phyloP scores from a whole-genome alignment of 106 monocot species.

The Dendrobium chrysotoxum region DNA sequence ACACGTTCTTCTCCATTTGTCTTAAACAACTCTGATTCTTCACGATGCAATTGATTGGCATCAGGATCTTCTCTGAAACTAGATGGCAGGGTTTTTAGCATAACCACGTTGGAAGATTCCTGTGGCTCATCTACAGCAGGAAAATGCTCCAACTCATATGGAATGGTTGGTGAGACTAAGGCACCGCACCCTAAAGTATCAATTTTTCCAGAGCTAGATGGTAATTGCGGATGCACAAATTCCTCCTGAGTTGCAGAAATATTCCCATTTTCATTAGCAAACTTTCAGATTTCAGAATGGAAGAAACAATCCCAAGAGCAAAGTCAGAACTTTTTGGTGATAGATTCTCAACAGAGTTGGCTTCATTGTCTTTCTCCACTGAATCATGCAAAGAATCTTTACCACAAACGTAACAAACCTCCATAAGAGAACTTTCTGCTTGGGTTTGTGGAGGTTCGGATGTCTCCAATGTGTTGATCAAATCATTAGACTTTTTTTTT shows the following conservation, averaged over 20 bases:
- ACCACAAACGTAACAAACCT: slow-evolving; percentile 1
- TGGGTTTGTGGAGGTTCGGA: slow-evolving; percentile 15
- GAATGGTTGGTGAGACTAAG: neutral
- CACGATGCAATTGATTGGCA: slow-evolving; percentile 1
- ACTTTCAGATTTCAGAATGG: slow-evolving; percentile 1
- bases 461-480: slow-evolving; percentile 6
- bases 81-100: neutral
- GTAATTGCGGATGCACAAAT: neutral
- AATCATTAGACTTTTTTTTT: slow-evolving; percentile 1
- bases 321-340: neutral
- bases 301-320: slow-evolving; percentile 2
- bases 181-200: neutral
- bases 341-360: slow-evolving; percentile 15
- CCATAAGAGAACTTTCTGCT: neutral
- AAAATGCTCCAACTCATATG: slow-evolving; percentile 12
- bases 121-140: slow-evolving; percentile 9
- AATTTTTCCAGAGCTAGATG: neutral
- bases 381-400: slow-evolving; percentile 10
- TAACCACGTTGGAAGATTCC: slow-evolving; percentile 8
- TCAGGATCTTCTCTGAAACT: neutral
- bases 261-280: neutral
- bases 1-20: neutral
- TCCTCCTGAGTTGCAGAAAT: slow-evolving; percentile 3
- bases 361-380: slow-evolving; percentile 9
- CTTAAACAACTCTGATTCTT: neutral